phyloP scores from a whole-genome alignment of 768 basidiomycete genomes.

The Rhodosporidiobolus odoratus region DNA sequence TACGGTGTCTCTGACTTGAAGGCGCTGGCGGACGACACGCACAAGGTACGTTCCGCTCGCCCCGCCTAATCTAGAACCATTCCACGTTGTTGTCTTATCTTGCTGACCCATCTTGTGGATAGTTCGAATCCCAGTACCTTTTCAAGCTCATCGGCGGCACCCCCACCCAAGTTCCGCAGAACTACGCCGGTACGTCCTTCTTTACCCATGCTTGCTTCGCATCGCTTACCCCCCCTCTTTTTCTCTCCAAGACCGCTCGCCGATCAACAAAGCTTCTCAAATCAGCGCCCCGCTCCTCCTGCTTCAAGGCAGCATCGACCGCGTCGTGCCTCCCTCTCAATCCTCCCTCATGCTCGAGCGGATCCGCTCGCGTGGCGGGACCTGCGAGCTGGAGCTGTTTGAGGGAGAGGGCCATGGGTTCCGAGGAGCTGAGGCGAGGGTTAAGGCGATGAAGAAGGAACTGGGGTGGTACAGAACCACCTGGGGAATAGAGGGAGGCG shows the following conservation, averaged over 20 bases:
- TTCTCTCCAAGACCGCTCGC: conserved; percentile 52
- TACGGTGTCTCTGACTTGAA: conserved; percentile 66
- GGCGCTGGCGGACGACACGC: conserved; percentile 59
- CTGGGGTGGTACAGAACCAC: conserved; percentile 57
- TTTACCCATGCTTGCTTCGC: neutral
- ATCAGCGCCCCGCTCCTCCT: conserved; percentile 63
- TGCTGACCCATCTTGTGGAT: neutral
- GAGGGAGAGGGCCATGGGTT: conserved; percentile 65
- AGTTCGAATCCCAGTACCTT: conserved; percentile 49
- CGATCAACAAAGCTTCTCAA: conserved; percentile 58
- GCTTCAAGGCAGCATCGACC: conserved; percentile 62
- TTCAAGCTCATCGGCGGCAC: conserved; percentile 63
- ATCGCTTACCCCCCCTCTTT: neutral
- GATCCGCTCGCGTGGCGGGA: conserved; percentile 53
- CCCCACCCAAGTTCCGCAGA: conserved; percentile 54
- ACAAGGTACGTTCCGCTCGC: conserved; percentile 49
- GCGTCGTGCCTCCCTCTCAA: conserved; percentile 64
- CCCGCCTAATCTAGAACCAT: conserved; percentile 45
- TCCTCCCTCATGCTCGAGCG: conserved; percentile 57
- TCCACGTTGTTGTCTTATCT: conserved; percentile 56
- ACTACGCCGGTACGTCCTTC: conserved; percentile 50
- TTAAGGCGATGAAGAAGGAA: conserved; percentile 56
- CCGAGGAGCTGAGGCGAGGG: conserved; percentile 57
- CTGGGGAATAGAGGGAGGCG: conserved; percentile 40
- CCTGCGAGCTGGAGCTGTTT: conserved; percentile 60